Conservation (phyloP, 2,329 filamentous ascomycete species). For the Podosphaera xanthii region DNA sequence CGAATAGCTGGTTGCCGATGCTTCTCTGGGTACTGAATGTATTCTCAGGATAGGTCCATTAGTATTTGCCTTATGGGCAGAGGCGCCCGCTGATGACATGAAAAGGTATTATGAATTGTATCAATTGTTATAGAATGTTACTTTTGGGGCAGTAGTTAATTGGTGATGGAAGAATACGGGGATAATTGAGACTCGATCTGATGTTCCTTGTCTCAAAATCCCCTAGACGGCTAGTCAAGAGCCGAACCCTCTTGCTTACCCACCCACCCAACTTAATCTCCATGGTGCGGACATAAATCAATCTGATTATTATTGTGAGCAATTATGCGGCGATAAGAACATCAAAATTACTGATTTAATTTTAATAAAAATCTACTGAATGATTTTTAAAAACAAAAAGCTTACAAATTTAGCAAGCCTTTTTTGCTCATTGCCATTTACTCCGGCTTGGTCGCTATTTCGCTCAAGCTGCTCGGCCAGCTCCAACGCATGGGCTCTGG, state of each 20-base stretch:
- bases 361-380: no score
- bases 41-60: slow-evolving; percentile 15
- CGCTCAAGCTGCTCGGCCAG: no score
- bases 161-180: neutral
- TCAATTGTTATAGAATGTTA: slow-evolving; percentile 4
- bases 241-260: neutral
- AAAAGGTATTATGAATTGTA: slow-evolving; percentile 3
- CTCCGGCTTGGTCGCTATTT: no score
- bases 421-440: no score
- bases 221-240: slow-evolving; percentile 1
- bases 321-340: no score
- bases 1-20: slow-evolving; percentile 7
- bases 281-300: neutral
- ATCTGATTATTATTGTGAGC: no score
- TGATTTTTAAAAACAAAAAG: no score
- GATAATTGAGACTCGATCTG: slow-evolving; percentile 1
- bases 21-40: slow-evolving; percentile 9
- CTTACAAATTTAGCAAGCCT: no score
- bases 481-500: no score
- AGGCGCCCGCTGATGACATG: slow-evolving; percentile 14
- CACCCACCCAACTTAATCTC: neutral
- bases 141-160: slow-evolving; percentile 1
- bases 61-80: slow-evolving; percentile 13
- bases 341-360: no score
- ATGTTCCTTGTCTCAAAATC: slow-evolving; percentile 4